Conservation (phyloP, 768 basidiomycete species). For the Megacollybia marginata region DNA sequence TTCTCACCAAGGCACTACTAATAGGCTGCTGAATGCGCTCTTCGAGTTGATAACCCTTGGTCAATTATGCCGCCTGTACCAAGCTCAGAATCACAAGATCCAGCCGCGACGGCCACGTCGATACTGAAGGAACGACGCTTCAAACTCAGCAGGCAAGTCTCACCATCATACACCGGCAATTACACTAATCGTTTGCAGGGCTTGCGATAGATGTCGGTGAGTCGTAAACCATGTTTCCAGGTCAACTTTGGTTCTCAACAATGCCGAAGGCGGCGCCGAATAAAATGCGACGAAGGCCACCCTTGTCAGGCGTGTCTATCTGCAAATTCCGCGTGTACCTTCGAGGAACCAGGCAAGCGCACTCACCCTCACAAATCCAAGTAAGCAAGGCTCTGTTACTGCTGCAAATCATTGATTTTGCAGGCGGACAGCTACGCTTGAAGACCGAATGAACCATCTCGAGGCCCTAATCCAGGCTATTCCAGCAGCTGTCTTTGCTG, state of each 20-base stretch:
- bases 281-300: slow-evolving; percentile 86
- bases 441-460: slow-evolving; percentile 84
- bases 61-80: slow-evolving; percentile 4
- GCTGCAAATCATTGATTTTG: slow-evolving; percentile 4
- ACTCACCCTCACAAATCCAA: slow-evolving; percentile 87
- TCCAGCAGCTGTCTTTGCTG: slow-evolving; percentile 71
- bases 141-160: slow-evolving; percentile 73
- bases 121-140: slow-evolving; percentile 77
- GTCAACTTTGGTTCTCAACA: background rate
- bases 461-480: slow-evolving; percentile 82
- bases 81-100: slow-evolving; percentile 31
- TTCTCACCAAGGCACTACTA: too few relatives aligned
- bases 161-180: background rate
- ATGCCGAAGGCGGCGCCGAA: slow-evolving; percentile 58
- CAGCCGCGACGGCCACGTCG: slow-evolving; percentile 33
- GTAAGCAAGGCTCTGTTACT: slow-evolving; percentile 31
- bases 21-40: too few relatives aligned
- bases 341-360: slow-evolving; percentile 82
- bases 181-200: slow-evolving; percentile 35
- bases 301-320: slow-evolving; percentile 86
- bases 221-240: slow-evolving; percentile 15
- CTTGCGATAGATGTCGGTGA: slow-evolving; percentile 89
- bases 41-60: too few relatives aligned
- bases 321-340: slow-evolving; percentile 75
- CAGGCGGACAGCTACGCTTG: slow-evolving; percentile 75